Percentiles rank a stretch among this genome's conserved stretches.
These are phyloP conservation scores for Cairneyella variabilis DNA, from an alignment of 495 filamentous ascomycete genomes.

Conservation along the genomic window DNA sequence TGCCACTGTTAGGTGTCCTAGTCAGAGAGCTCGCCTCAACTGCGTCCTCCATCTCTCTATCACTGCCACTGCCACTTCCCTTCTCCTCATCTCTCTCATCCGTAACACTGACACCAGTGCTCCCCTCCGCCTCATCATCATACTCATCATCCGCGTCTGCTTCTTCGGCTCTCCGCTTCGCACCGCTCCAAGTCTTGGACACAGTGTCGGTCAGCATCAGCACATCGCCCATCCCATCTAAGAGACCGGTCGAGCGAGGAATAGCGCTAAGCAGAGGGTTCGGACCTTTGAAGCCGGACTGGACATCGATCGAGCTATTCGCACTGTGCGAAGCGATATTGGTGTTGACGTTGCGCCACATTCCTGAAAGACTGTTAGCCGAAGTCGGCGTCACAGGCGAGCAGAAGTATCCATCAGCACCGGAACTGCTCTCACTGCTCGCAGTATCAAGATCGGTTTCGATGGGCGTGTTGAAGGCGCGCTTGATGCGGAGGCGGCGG, in stretches of 20 bases:
- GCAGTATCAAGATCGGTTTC: conserved; percentile 35
- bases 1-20: conserved; percentile 12
- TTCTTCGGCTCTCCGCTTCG: conserved; percentile 19
- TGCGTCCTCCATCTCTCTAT: conserved; percentile 10
- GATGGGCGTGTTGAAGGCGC: conserved; percentile 26
- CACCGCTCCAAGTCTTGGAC: conserved; percentile 13
- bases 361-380: neutral
- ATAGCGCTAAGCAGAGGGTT: conserved; percentile 42
- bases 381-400: conserved; percentile 26
- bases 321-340: conserved; percentile 23
- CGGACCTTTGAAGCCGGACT: neutral
- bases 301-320: conserved; percentile 18
- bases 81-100: conserved; percentile 27
- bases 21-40: too few species aligned
- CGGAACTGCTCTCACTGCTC: conserved; percentile 18
- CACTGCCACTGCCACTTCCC: conserved; percentile 12
- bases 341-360: conserved; percentile 17
- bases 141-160: conserved; percentile 22
- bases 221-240: conserved; percentile 3
- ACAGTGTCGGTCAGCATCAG: neutral
- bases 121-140: conserved; percentile 16
- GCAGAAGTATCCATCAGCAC: conserved; percentile 24
- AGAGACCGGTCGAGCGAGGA: conserved; percentile 31
- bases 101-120: conserved; percentile 8
- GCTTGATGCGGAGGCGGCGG: conserved; percentile 21